Evolutionary conservation across 2,329 filamentous ascomycete species (phyloP).

Genomic region (Pleomassaria siparia): DNA sequence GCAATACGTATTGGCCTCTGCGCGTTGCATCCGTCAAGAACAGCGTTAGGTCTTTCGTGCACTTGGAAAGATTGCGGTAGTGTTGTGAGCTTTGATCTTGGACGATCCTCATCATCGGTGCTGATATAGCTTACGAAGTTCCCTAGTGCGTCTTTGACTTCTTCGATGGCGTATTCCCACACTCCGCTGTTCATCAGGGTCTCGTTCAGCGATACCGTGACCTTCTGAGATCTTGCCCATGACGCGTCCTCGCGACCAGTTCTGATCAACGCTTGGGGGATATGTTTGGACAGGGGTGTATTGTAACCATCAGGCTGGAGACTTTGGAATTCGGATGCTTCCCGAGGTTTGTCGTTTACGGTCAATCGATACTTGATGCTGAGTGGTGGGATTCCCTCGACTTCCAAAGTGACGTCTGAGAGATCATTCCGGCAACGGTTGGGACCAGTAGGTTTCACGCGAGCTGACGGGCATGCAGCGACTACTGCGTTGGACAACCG

Average conservation of each 20-base stretch:
- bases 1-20: slow-evolving; percentile 81
- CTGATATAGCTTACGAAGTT: slow-evolving; percentile 77
- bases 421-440: slow-evolving; percentile 84
- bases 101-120: slow-evolving; percentile 64
- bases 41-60: slow-evolving; percentile 78
- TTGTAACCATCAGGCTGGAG: slow-evolving; percentile 85
- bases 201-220: slow-evolving; percentile 86
- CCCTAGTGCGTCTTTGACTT: slow-evolving; percentile 87
- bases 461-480: slow-evolving; percentile 79
- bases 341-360: slow-evolving; percentile 79
- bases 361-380: slow-evolving; percentile 90
- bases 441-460: slow-evolving; percentile 64
- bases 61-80: slow-evolving; percentile 80
- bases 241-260: slow-evolving; percentile 66
- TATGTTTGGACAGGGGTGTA: slow-evolving; percentile 70
- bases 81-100: slow-evolving; percentile 59
- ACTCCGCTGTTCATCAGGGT: slow-evolving; percentile 76
- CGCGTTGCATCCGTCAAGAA: slow-evolving; percentile 73
- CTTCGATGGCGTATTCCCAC: slow-evolving; percentile 89
- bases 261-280: slow-evolving; percentile 59
- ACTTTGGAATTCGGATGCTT: slow-evolving; percentile 82
- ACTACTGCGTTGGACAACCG: slow-evolving; percentile 77
- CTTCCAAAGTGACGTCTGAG: slow-evolving; percentile 80
- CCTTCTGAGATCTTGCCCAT: slow-evolving; percentile 76
- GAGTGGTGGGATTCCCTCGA: slow-evolving; percentile 85